phyloP scores from a whole-genome alignment of 306 rosid genomes.

The Cajanus cajan region DNA sequence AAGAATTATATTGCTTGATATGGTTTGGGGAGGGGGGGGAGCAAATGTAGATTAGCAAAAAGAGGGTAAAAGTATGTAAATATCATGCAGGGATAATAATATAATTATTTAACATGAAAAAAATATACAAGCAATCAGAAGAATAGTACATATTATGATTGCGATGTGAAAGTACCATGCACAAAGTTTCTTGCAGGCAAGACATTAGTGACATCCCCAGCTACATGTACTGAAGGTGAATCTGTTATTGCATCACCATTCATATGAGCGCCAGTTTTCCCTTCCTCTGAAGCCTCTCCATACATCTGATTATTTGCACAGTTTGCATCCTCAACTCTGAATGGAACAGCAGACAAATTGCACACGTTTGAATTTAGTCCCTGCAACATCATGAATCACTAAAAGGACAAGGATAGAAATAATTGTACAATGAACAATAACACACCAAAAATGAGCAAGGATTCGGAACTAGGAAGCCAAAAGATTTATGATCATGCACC shows the following conservation, averaged over 20 bases:
- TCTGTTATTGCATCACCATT: constrained; percentile 34
- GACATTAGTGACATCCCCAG: constrained; percentile 39
- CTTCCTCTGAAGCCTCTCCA: constrained; percentile 41
- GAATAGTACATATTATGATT: not conserved
- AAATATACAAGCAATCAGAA: constrained; percentile 9
- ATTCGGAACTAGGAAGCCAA: not conserved
- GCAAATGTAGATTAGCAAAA: not conserved
- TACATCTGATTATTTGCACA: constrained; percentile 36
- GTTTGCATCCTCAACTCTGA: constrained; percentile 40
- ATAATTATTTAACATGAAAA: not conserved
- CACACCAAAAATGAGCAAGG: not conserved
- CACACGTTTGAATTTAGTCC: constrained; percentile 37
- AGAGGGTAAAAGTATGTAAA: constrained; percentile 7
- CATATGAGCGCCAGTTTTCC: constrained; percentile 30
- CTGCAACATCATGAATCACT: constrained; percentile 40
- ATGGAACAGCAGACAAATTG: constrained; percentile 41
- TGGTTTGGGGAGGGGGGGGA: no score
- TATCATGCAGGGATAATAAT: not conserved
- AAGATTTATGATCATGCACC: constrained; percentile 8
- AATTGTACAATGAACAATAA: not conserved
- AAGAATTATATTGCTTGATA: not conserved
- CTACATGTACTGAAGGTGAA: constrained; percentile 33
- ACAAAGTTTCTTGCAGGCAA: constrained; percentile 34
- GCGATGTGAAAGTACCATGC: constrained; percentile 44
- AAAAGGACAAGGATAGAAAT: constrained; percentile 15